phyloP scores from a whole-genome alignment of 108 stramenopile species.

The Chaetoceros tenuissimus region DNA sequence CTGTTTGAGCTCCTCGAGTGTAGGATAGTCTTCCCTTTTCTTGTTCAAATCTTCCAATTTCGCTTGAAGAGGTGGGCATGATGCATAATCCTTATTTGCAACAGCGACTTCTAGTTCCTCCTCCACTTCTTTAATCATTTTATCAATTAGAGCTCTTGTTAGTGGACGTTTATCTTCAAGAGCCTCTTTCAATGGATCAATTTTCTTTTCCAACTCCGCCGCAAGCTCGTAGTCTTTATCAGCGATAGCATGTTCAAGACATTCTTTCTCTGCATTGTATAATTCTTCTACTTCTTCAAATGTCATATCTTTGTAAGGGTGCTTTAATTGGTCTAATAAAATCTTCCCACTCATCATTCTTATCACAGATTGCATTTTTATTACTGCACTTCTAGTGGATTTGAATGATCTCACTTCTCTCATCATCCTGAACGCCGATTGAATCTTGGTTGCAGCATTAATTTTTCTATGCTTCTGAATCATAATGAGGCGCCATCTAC shows the following conservation, averaged over 20 bases:
- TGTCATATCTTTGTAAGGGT: slow-evolving; percentile 64
- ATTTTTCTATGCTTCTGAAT: slow-evolving; percentile 25
- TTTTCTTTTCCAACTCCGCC: slow-evolving; percentile 51
- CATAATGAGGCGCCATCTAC: slow-evolving; percentile 47
- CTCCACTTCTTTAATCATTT: slow-evolving; percentile 48
- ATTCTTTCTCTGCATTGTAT: slow-evolving; percentile 27
- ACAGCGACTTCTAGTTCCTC: slow-evolving; percentile 53
- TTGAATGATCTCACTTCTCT: slow-evolving; percentile 20
- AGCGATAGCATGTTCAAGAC: slow-evolving; percentile 57
- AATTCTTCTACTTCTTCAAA: slow-evolving; percentile 59
- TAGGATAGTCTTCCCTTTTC: slow-evolving; percentile 61
- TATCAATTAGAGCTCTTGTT: slow-evolving; percentile 59
- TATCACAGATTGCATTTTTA: slow-evolving; percentile 48
- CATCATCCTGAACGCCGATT: slow-evolving; percentile 39
- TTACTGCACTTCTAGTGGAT: slow-evolving; percentile 9
- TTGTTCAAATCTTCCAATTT: slow-evolving; percentile 48
- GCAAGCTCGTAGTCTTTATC: slow-evolving; percentile 61
- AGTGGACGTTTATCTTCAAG: slow-evolving; percentile 63
- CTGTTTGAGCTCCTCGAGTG: slow-evolving; percentile 57
- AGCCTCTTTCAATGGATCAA: slow-evolving; percentile 36
- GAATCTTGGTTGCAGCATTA: slow-evolving; percentile 40
- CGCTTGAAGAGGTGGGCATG: slow-evolving; percentile 68
- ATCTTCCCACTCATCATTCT: slow-evolving; percentile 35
- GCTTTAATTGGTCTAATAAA: slow-evolving; percentile 35
- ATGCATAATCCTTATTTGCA: slow-evolving; percentile 50